These are phyloP conservation scores for Alisma plantagoaquatica DNA, from an alignment of 106 monocot genomes.

Conservation along the genomic window DNA sequence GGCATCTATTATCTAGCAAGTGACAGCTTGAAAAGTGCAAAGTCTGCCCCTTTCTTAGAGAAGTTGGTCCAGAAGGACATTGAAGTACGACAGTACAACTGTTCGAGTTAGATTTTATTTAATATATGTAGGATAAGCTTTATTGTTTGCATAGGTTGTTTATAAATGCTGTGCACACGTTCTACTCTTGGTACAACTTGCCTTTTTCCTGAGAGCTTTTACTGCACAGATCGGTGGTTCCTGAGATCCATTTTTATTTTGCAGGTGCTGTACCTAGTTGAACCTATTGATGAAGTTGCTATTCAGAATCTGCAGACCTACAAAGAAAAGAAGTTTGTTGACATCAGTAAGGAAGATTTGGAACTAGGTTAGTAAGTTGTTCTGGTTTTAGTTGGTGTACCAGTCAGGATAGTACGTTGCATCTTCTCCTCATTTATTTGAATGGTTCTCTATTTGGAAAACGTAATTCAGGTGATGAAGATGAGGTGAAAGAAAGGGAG, in stretches of 20 bases:
- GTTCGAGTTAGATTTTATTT: not conserved
- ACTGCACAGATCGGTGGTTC: too few relatives aligned
- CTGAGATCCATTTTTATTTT: constrained; percentile 9
- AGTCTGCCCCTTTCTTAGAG: constrained; percentile 92
- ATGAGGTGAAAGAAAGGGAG: constrained; percentile 88
- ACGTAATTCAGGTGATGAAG: constrained; percentile 58
- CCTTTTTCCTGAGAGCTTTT: not conserved
- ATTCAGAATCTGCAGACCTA: constrained; percentile 93
- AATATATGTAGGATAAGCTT: not conserved
- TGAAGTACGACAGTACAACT: constrained; percentile 32
- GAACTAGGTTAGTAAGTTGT: constrained; percentile 58
- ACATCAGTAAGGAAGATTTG: constrained; percentile 97
- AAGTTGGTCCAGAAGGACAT: constrained; percentile 87
- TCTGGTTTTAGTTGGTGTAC: not conserved
- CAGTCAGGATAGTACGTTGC: too few relatives aligned
- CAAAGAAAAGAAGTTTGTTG: constrained; percentile 98
- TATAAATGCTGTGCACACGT: too few relatives aligned
- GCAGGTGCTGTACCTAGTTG: constrained; percentile 87
- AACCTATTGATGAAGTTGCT: constrained; percentile 98
- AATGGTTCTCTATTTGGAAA: too few relatives aligned
- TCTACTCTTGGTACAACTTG: too few relatives aligned
- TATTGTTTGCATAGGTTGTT: not conserved
- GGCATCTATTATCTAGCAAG: constrained; percentile 91
- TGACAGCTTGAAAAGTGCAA: constrained; percentile 94
- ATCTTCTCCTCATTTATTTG: too few relatives aligned